Percentiles rank a stretch among this genome's conserved stretches.
phyloP scores from a whole-genome alignment of 257 asterid species.

The Ligustrum vulgare region DNA sequence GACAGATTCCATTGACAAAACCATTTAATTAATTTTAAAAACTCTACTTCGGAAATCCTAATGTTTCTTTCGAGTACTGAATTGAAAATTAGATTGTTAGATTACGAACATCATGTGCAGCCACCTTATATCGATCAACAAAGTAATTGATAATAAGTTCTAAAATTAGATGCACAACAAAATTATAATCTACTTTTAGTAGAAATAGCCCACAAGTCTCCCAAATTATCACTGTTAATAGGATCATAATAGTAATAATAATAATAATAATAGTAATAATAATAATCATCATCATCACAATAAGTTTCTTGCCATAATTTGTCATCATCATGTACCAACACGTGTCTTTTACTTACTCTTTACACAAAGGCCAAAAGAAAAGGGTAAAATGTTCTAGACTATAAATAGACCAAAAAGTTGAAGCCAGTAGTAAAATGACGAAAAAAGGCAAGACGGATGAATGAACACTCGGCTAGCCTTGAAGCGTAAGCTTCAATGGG shows the following conservation, averaged over 20 bases:
- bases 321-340: neutral
- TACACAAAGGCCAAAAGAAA: too few relatives aligned
- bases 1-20: too few relatives aligned
- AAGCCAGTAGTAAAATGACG: neutral
- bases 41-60: too few relatives aligned
- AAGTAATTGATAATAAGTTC: neutral
- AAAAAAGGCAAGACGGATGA: neutral
- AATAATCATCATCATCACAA: neutral
- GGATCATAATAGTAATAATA: neutral
- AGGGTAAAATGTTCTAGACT: too few relatives aligned
- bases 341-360: neutral
- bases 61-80: too few relatives aligned
- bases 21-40: too few relatives aligned
- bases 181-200: neutral
- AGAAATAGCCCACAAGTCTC: neutral
- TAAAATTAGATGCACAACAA: neutral
- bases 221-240: neutral
- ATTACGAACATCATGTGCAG: too few relatives aligned
- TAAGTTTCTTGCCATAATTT: neutral
- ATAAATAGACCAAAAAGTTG: neutral
- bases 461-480: neutral
- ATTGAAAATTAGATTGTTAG: too few relatives aligned
- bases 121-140: too few relatives aligned
- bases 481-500: neutral
- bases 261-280: neutral